phyloP scores from a whole-genome alignment of 2,329 filamentous ascomycete genomes.

The Hymenoscyphus scutula region DNA sequence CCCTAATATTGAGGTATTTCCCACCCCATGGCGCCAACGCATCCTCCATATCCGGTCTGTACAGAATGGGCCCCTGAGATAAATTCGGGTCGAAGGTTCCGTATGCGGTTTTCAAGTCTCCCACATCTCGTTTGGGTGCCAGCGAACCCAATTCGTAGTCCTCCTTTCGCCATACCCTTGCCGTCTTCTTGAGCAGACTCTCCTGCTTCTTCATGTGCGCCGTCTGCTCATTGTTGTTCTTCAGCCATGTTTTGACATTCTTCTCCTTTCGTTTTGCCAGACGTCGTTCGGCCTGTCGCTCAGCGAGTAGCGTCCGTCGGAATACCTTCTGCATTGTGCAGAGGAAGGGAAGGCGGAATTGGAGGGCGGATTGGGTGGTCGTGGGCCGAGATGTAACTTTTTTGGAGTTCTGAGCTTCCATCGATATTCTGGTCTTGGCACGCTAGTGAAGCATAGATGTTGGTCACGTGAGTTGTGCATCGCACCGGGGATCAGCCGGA shows the following conservation, averaged over 20 bases:
- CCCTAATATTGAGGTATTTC: constrained; percentile 59
- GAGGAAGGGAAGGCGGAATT: constrained; percentile 14
- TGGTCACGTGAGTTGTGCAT: neutral
- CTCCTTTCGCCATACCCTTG: constrained; percentile 61
- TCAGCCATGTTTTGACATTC: constrained; percentile 28
- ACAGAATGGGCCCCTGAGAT: constrained; percentile 33
- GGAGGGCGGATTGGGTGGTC: constrained; percentile 13
- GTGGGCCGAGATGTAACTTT: constrained; percentile 15
- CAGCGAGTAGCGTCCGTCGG: constrained; percentile 62
- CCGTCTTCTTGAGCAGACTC: constrained; percentile 41
- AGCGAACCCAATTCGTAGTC: constrained; percentile 77
- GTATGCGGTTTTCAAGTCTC: constrained; percentile 54
- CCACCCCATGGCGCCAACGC: constrained; percentile 37
- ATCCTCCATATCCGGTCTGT: constrained; percentile 21
- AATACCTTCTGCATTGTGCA: constrained; percentile 67
- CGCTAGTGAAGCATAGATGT: constrained; percentile 13
- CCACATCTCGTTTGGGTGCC: constrained; percentile 73
- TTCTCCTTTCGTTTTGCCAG: constrained; percentile 38
- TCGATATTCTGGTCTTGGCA: constrained; percentile 21
- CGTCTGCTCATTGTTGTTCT: constrained; percentile 25
- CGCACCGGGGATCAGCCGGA: neutral
- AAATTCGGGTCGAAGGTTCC: constrained; percentile 50
- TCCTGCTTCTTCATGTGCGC: constrained; percentile 31
- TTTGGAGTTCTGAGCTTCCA: constrained; percentile 19
- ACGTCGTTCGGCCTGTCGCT: constrained; percentile 59